A percentile compares a stretch with the other conserved stretches of the same genome.
Evolutionary conservation across 1,139 yeast genomes (phyloP).

Genomic region (Saccharomyces hybrid): DNA sequence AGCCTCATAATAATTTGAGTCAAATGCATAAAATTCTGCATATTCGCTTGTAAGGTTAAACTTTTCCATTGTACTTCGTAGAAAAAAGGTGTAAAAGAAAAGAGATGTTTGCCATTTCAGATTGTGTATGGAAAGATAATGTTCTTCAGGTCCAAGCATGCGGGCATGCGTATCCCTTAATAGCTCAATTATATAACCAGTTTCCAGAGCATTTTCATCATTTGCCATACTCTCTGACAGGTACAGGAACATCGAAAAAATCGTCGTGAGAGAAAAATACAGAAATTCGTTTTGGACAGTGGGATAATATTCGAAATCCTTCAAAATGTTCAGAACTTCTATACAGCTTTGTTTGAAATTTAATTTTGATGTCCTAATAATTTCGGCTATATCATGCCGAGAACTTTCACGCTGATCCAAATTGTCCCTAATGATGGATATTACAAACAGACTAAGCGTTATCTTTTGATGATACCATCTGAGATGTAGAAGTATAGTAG

Average conservation of each 20-base stretch:
- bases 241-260: slow-evolving; percentile 7
- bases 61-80: slow-evolving; percentile 9
- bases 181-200: slow-evolving; percentile 9
- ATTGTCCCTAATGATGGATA: slow-evolving; percentile 19
- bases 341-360: not conserved
- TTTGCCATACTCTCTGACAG: slow-evolving; percentile 7
- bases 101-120: slow-evolving; percentile 20
- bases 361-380: slow-evolving; percentile 4
- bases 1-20: slow-evolving; percentile 5
- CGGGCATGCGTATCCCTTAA: slow-evolving; percentile 8
- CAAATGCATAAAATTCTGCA: slow-evolving; percentile 2
- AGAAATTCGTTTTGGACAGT: slow-evolving; percentile 8
- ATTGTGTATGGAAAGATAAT: slow-evolving; percentile 11
- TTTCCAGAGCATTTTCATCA: slow-evolving; percentile 7
- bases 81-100: slow-evolving; percentile 14
- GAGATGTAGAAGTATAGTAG: slow-evolving; percentile 19
- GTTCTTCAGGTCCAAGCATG: slow-evolving; percentile 9
- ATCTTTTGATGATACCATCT: slow-evolving; percentile 15
- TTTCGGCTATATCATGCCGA: slow-evolving; percentile 10
- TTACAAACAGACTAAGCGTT: slow-evolving; percentile 15
- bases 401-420: slow-evolving; percentile 10
- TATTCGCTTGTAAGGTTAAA: slow-evolving; percentile 7
- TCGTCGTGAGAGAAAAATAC: slow-evolving; percentile 8
- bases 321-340: slow-evolving; percentile 6
- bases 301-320: slow-evolving; percentile 6